phyloP scores from a whole-genome alignment of 2,329 filamentous ascomycete species.

The Colletotrichum lindemuthianum region DNA sequence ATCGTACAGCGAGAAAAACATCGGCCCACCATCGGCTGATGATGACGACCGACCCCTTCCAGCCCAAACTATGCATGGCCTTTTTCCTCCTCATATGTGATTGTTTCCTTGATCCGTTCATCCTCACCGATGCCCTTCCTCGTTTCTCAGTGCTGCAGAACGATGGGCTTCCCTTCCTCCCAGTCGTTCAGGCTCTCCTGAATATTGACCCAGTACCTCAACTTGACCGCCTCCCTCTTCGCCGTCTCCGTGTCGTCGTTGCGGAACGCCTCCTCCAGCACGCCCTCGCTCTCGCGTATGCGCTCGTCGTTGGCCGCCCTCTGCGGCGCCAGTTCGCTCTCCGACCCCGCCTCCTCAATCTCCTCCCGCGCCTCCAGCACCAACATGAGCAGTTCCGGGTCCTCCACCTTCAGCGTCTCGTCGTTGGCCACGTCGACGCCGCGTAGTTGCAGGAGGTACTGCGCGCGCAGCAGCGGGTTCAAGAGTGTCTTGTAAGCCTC shows the following conservation, averaged over 20 bases:
- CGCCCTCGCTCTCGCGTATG: conserved; percentile 70
- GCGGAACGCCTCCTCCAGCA: conserved; percentile 73
- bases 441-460: conserved; percentile 81
- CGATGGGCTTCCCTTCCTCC: conserved; percentile 77
- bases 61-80: conserved; percentile 6
- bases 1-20: conserved; percentile 18
- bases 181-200: conserved; percentile 82
- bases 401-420: conserved; percentile 76
- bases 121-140: neutral
- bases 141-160: conserved; percentile 58
- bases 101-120: neutral
- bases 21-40: conserved; percentile 35
- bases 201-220: conserved; percentile 94
- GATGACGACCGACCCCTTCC: conserved; percentile 25
- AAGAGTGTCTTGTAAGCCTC: conserved; percentile 88
- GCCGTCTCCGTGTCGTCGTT: conserved; percentile 73
- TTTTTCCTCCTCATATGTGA: neutral
- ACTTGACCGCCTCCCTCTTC: conserved; percentile 75
- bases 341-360: conserved; percentile 75
- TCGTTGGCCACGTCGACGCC: conserved; percentile 84
- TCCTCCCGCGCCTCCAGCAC: conserved; percentile 83
- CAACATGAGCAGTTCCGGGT: conserved; percentile 75
- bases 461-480: conserved; percentile 83
- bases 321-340: conserved; percentile 71
- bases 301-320: conserved; percentile 73